These are phyloP conservation scores for Elongisporangium undulatum DNA, from an alignment of 352 stramenopile species.

Conservation along the genomic window DNA sequence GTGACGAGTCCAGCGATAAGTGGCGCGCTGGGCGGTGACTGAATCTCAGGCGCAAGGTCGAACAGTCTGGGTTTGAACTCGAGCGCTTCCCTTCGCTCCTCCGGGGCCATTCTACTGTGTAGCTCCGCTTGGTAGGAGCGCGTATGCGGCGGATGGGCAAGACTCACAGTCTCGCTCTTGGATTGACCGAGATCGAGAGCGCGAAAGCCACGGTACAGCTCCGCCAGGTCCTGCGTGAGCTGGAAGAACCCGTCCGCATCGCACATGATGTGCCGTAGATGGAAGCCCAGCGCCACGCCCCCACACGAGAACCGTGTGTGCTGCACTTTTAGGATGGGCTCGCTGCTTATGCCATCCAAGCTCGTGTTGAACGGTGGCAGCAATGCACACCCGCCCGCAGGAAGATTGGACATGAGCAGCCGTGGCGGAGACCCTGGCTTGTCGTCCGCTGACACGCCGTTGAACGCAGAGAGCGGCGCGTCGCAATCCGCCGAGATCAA, in stretches of 20 bases:
- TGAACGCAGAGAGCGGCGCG: background rate
- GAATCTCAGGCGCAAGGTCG: background rate
- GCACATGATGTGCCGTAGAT: constrained; percentile 13
- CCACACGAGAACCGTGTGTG: constrained; percentile 17
- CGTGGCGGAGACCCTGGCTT: constrained; percentile 12
- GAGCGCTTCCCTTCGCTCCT: background rate
- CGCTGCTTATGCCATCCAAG: constrained; percentile 3
- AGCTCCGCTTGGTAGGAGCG: background rate
- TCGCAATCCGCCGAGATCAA: constrained; percentile 1
- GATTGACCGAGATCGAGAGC: constrained; percentile 1
- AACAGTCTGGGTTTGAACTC: background rate
- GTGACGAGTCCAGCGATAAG: constrained; percentile 1
- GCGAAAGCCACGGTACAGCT: constrained; percentile 15
- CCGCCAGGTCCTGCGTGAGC: constrained; percentile 12
- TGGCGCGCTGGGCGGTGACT: background rate
- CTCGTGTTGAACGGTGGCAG: constrained; percentile 14
- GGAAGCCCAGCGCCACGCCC: constrained; percentile 14
- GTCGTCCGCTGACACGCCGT: constrained; percentile 6
- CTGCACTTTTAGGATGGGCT: constrained; percentile 19
- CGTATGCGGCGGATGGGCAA: background rate
- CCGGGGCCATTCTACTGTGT: background rate
- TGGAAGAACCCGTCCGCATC: constrained; percentile 18
- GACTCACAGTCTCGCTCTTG: constrained; percentile 1
- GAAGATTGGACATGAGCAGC: constrained; percentile 15
- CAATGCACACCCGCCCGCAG: constrained; percentile 12